Evolutionary conservation across 305 asterid genomes (phyloP), one percentile per base, ranked within the genome.

Genomic region (Solanum aculeatissimum): DNA sequence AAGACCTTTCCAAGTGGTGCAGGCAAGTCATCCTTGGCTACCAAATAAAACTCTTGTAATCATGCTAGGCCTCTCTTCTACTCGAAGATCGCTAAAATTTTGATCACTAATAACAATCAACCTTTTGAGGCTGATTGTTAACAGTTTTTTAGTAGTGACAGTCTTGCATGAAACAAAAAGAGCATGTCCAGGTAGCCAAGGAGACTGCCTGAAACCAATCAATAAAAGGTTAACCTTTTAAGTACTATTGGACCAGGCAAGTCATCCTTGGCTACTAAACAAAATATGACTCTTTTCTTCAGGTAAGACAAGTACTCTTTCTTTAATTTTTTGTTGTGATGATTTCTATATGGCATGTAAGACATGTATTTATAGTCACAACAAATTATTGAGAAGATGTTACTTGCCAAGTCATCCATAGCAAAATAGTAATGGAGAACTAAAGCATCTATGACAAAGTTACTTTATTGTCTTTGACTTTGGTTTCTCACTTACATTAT

Each of bases 11-110:
- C 14, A 14, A 84, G 78, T 83, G 84, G 84, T 82, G 88, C 88
- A 89, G 92, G 91, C 93, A 90, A 89, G 92, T 88, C 91, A 90
- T 90, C 89, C 90, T 90, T 87, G 91, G 91, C 91, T 90, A 89
- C 87, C 88, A 81, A 89, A 89, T 88, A 82, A 63, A 43, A 68
- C 86, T 85, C 90, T 80, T 83, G 35, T 77, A 88, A 38, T 80
- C 91, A 88, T 84, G 86, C 80, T 10, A 85, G 89, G 47, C 88
- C 88, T 63, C 81, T 85, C 91, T 82, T 80, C 43, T 29, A 2
- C 18, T 54, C 7, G 2, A 49, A 49, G 18, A 5, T 49, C 55
- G 2, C 0, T 49, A 49, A 47, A 49, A 1, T 49, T 49, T 16
- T 49, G 6, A 49, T 14, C 7, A 7, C 1, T 12, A 49, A 49